These are phyloP conservation scores for Chlamydomonas incerta DNA, from an alignment of 139 green algal species.

Conservation along the genomic window DNA sequence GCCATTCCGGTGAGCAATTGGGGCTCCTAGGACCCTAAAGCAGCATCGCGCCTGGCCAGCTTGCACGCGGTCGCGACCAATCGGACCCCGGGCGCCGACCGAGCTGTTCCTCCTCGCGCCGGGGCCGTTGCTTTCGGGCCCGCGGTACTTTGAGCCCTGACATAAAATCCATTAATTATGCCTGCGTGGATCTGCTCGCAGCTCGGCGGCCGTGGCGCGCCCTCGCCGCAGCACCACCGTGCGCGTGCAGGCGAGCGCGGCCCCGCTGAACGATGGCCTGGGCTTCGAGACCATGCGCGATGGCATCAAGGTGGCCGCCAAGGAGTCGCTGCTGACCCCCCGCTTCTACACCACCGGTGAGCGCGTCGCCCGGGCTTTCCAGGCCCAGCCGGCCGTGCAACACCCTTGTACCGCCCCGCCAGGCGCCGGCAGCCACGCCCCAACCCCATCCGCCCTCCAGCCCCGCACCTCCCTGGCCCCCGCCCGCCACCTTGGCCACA, in stretches of 20 bases:
- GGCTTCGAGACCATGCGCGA: conserved; percentile 71
- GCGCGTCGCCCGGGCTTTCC: too few relatives aligned
- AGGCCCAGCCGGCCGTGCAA: neutral
- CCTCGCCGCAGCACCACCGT: conserved; percentile 1
- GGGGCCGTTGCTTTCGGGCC: neutral
- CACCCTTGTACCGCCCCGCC: neutral
- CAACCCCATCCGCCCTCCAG: too few relatives aligned
- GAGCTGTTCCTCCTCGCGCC: too few relatives aligned
- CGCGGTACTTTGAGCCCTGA: neutral
- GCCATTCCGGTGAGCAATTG: conserved; percentile 14
- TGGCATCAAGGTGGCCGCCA: conserved; percentile 87
- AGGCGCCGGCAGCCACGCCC: too few relatives aligned
- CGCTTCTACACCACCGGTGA: conserved; percentile 95
- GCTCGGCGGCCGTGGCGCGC: neutral
- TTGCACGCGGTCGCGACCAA: neutral
- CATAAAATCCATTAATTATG: neutral
- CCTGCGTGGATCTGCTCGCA: neutral
- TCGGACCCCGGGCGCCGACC: too few relatives aligned
- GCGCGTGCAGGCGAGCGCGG: conserved; percentile 35
- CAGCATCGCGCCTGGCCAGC: too few relatives aligned
- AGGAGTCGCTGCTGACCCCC: conserved; percentile 91
- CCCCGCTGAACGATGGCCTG: conserved; percentile 24
- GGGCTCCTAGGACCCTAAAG: too few relatives aligned
- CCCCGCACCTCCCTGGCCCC: too few relatives aligned
- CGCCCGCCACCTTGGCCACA: too few relatives aligned